Base-by-base conservation (phyloP, 129 eudicot species). In the Lactuca saligna region DNA sequence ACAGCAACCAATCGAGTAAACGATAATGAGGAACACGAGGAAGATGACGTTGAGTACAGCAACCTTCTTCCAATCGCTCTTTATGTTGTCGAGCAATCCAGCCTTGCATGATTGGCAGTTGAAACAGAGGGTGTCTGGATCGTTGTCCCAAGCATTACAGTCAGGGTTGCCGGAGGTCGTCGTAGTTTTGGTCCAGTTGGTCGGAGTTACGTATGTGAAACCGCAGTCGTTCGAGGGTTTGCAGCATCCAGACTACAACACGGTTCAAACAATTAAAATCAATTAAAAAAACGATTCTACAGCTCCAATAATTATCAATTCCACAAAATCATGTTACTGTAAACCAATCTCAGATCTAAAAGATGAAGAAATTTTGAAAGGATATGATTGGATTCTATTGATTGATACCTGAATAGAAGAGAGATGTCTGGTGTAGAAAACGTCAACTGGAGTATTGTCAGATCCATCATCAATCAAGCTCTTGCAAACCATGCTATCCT, bases 81-180 rank as follows among this genome's bases (percentile, higher is more conserved):
- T 93, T 31, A 93, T 68, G 84, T 89, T 89, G 75, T 87, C 95
- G 12, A 93, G 81, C 29, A 93, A 64, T 63, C 98, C 98, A 6
- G 95, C 98, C 68, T 93, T 93, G 90, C 98, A 93, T 7, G 98
- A 83, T 46, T 85, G 77, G 75, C 99, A 93, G 69, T 78, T 31
- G 78, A 74, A 93, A 85, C 99, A 93, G 35, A 93, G 74, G 16
- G 10, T 15, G 4, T 51, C 73, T 6, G 50, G 81, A 54, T 89
- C 76, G 51, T 89, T 89, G 71, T 74, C 76, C 99, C 99, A 89
- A 12, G 68, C n/a, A 6, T 8, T 25, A 62, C 97, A 93, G 66
- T 93, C 98, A 0, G 88, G 79, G 56, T 89, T 75, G 5, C 75
- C 17, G 6, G 65, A 8, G 0, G 75, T 9, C 17, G 69, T 59